Conservation (phyloP, 1,284 basidiomycete species). For the Cryptococcus hybrid region DNA sequence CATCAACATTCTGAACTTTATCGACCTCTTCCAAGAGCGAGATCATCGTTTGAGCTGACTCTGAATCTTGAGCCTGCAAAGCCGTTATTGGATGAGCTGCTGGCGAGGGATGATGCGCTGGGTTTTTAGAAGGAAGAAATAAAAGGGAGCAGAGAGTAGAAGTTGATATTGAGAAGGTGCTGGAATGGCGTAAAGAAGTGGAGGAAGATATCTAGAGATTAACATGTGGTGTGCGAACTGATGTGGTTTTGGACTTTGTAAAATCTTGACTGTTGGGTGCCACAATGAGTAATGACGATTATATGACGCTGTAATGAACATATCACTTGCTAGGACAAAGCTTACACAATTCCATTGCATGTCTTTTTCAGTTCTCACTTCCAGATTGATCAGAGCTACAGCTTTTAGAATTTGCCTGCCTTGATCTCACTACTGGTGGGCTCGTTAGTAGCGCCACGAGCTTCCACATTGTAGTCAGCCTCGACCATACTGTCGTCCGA, state of each 20-base stretch:
- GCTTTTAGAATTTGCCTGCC: neutral
- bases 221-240: neutral
- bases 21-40: neutral
- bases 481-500: constrained; percentile 33
- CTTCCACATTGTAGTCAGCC: constrained; percentile 16
- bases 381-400: no score
- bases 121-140: neutral
- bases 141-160: neutral
- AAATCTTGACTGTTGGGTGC: neutral
- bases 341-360: neutral
- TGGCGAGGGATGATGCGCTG: constrained; percentile 2
- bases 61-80: neutral
- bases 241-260: neutral
- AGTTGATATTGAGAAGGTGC: constrained; percentile 1
- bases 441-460: constrained; percentile 13
- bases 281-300: neutral
- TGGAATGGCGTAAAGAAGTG: constrained; percentile 15
- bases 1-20: neutral
- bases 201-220: constrained; percentile 2
- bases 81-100: constrained; percentile 7
- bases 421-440: constrained; percentile 25
- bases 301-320: neutral
- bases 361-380: neutral
- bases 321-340: neutral
- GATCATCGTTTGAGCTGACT: neutral